Percentiles rank a stretch among this genome's conserved stretches.
Evolutionary conservation across 257 asterid genomes (phyloP).

Genomic region (Plantago major): DNA sequence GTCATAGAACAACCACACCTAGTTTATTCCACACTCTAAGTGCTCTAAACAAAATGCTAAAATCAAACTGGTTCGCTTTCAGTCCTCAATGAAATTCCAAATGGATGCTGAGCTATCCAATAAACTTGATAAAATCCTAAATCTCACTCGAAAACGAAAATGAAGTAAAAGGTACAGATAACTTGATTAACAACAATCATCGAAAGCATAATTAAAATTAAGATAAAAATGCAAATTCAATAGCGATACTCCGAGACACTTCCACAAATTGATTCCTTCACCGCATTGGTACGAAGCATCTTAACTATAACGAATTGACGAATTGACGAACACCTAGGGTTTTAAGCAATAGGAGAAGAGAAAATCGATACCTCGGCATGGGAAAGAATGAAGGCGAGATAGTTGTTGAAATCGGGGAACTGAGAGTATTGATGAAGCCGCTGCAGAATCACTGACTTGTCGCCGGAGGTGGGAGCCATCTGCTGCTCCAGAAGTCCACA

Average conservation of each 20-base stretch:
- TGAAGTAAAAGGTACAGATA: too few relatives aligned
- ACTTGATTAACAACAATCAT: too few relatives aligned
- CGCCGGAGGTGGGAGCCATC: conserved; percentile 77
- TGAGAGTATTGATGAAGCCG: conserved; percentile 86
- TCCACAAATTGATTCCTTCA: too few relatives aligned
- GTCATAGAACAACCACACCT: conserved; percentile 23
- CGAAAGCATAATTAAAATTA: neutral
- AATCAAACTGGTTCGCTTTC: too few relatives aligned
- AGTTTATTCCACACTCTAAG: conserved; percentile 11
- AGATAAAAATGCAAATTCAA: neutral
- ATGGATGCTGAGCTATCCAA: too few relatives aligned
- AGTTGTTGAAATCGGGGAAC: conserved; percentile 95
- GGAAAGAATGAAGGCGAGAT: conserved; percentile 85
- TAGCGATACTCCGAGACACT: too few relatives aligned
- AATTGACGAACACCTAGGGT: neutral
- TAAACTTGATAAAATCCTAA: conserved; percentile 13
- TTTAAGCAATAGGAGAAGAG: too few relatives aligned
- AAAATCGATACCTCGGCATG: conserved; percentile 80
- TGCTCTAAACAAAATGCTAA: neutral
- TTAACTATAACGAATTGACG: too few relatives aligned
- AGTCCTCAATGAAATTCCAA: too few relatives aligned
- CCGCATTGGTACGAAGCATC: too few relatives aligned
- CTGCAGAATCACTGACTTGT: conserved; percentile 77
- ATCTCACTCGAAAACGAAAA: too few relatives aligned
- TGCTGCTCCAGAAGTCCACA: conserved; percentile 87